Evolutionary conservation across 495 filamentous ascomycete genomes (phyloP), one percentile per base, ranked within the genome.

Genomic region (Usnea hakonensis): DNA sequence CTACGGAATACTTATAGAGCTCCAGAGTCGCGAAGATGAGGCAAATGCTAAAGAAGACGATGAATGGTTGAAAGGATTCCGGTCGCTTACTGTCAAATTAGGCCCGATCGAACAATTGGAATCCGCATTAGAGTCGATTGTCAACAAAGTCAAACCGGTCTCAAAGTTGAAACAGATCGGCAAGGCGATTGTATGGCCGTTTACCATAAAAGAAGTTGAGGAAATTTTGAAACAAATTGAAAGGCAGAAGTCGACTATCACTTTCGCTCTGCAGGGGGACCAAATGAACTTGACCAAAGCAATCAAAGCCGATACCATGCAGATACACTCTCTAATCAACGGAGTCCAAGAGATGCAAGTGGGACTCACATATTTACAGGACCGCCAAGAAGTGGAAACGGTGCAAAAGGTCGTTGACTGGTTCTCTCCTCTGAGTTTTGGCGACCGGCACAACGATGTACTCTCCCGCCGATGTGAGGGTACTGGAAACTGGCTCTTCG

Each of bases 61-160:
- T n/a, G 38, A 62, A 43, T 73, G 63, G 69, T 65, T 61, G 46
- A 58, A 37, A 19, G 58, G 50, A 1, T 43, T 75, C 44, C 58
- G n/a, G 37, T 66, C 62, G n/a, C 67, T 73, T 23, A 64, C 41
- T 10, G 61, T 62, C 30, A 21, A 63, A 38, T 58, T 64, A 37
- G 69, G 72, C 40, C 69, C 67, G 26, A 37, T 75, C 23, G 57
- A 68, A 26, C 72, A 69, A 58, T 68, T 65, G 57, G 48, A 68
- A 53, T 53, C 58, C 43, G 63, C 60, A 30, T 50, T 75, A 58
- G 69, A 71, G 50, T 33, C 46, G 50, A 62, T 73, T 43, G 58
- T 37, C 26, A 56, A 41, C 16, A 71, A 68, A 52, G 50, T 68
- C 33, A 65, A 62, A 65, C 41, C 41, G n/a, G 41, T 11, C 41